Conservation (phyloP, 805 yeast species). For the Groenewaldozyma salmanticensis region DNA sequence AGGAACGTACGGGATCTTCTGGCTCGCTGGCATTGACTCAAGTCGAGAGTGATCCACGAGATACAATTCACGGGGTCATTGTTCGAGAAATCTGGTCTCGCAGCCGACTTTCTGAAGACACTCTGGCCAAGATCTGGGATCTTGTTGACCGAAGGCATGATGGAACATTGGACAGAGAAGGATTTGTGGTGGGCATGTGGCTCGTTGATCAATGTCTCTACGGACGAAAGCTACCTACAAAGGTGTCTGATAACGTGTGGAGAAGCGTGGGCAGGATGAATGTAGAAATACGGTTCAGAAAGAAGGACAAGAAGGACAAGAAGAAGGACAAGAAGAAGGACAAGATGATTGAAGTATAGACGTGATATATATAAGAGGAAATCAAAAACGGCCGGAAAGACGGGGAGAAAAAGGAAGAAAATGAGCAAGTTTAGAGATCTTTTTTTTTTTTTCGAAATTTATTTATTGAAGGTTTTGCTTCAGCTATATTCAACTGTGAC, state of each 20-base stretch:
- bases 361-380: neutral
- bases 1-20: neutral
- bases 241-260: slow-evolving; percentile 67
- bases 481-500: no score
- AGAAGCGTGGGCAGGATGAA: slow-evolving; percentile 48
- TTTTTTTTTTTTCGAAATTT: no score
- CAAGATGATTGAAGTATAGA: neutral
- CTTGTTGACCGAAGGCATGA: slow-evolving; percentile 47
- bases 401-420: no score
- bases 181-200: slow-evolving; percentile 97
- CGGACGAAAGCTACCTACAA: slow-evolving; percentile 79
- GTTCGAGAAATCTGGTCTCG: slow-evolving; percentile 76
- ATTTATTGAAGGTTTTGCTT: no score
- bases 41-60: slow-evolving; percentile 22
- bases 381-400: no score
- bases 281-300: slow-evolving; percentile 27
- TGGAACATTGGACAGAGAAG: slow-evolving; percentile 68
- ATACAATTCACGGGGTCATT: slow-evolving; percentile 45
- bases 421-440: no score
- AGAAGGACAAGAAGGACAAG: slow-evolving; percentile 11
- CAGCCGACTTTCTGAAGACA: slow-evolving; percentile 57
- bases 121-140: slow-evolving; percentile 62
- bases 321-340: slow-evolving; percentile 9
- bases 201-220: slow-evolving; percentile 90
- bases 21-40: slow-evolving; percentile 8